Conservation (phyloP, 768 basidiomycete species). For the Naganishia friedmannii region DNA sequence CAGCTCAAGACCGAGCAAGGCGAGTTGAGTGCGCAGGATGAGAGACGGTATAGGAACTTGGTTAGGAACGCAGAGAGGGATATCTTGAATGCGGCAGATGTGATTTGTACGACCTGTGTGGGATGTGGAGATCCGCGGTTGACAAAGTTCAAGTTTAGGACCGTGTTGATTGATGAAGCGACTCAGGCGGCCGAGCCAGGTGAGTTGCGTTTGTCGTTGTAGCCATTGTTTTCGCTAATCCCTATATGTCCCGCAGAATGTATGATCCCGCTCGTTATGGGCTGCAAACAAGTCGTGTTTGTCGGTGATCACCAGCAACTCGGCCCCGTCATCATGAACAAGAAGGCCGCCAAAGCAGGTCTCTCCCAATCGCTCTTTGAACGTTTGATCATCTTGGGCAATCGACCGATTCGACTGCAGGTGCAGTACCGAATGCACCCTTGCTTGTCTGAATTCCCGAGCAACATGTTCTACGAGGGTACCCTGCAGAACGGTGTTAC, state of each 20-base stretch:
- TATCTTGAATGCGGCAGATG: slow-evolving; percentile 89
- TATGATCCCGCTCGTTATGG: slow-evolving; percentile 97
- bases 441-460: slow-evolving; percentile 96
- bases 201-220: slow-evolving; percentile 47
- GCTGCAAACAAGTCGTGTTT: slow-evolving; percentile 96
- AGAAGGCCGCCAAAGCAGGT: slow-evolving; percentile 98
- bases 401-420: slow-evolving; percentile 94
- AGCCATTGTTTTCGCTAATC: background rate
- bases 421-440: slow-evolving; percentile 99
- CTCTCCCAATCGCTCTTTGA: slow-evolving; percentile 98
- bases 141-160: slow-evolving; percentile 96
- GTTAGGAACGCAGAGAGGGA: slow-evolving; percentile 96
- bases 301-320: slow-evolving; percentile 97
- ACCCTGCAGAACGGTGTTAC: slow-evolving; percentile 98
- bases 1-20: slow-evolving; percentile 97
- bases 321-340: slow-evolving; percentile 99
- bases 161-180: slow-evolving; percentile 96
- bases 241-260: slow-evolving; percentile 65
- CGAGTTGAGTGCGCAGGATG: slow-evolving; percentile 91
- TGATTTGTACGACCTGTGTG: slow-evolving; percentile 97
- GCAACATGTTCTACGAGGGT: slow-evolving; percentile 99
- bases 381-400: slow-evolving; percentile 88
- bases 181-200: slow-evolving; percentile 97
- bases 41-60: slow-evolving; percentile 94
- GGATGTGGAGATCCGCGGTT: slow-evolving; percentile 94